These are phyloP conservation scores for Aspergillus homomorphus DNA, from an alignment of 495 filamentous ascomycete species.

Conservation along the genomic window DNA sequence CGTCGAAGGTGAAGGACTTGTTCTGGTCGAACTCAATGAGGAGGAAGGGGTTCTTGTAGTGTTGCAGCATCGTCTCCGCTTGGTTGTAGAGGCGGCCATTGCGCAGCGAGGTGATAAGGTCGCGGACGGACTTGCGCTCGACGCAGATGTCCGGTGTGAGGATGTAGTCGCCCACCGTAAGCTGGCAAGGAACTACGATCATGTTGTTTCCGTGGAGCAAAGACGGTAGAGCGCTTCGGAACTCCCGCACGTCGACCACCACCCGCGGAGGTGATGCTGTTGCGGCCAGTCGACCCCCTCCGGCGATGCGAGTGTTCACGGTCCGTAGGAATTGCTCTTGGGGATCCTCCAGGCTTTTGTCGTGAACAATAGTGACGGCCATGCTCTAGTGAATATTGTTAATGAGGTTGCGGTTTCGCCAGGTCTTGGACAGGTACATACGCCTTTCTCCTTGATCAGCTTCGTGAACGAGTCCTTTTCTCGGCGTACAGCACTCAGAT, in stretches of 20 bases:
- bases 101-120: slow-evolving; percentile 86
- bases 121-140: slow-evolving; percentile 88
- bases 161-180: slow-evolving; percentile 97
- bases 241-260: slow-evolving; percentile 94
- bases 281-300: slow-evolving; percentile 82
- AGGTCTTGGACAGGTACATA: slow-evolving; percentile 24
- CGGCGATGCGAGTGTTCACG: slow-evolving; percentile 94
- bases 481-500: slow-evolving; percentile 78
- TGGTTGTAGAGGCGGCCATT: slow-evolving; percentile 91
- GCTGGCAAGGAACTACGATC: slow-evolving; percentile 83
- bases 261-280: slow-evolving; percentile 90
- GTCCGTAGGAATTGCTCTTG: slow-evolving; percentile 93
- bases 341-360: slow-evolving; percentile 73
- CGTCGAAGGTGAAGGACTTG: slow-evolving; percentile 94
- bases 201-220: slow-evolving; percentile 84
- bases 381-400: slow-evolving; percentile 54
- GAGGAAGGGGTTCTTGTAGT: slow-evolving; percentile 89
- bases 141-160: slow-evolving; percentile 86
- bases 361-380: slow-evolving; percentile 77
- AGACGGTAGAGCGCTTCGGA: slow-evolving; percentile 87
- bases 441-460: slow-evolving; percentile 86
- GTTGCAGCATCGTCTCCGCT: slow-evolving; percentile 86
- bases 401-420: slow-evolving; percentile 5
- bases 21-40: slow-evolving; percentile 98
- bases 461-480: slow-evolving; percentile 96